Evolutionary conservation across 163 green algal genomes (phyloP).

Genomic region (Trebouxia gelatinosa): DNA sequence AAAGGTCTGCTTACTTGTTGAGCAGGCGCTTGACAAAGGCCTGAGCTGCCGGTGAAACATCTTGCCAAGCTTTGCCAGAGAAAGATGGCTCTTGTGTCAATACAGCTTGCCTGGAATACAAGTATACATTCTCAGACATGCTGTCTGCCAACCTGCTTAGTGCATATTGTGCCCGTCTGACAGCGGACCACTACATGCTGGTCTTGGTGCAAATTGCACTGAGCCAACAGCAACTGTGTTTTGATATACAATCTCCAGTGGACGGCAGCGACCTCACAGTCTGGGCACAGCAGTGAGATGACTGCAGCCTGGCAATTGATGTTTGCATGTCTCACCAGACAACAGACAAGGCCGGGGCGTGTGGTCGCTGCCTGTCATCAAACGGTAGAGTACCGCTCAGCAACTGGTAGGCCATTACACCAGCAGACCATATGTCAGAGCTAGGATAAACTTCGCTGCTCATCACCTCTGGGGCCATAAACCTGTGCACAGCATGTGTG

Average conservation of each 20-base stretch:
- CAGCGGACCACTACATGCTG: too few relatives aligned
- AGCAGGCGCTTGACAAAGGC: constrained; percentile 80
- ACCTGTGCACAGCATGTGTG: too few relatives aligned
- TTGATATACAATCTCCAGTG: not conserved
- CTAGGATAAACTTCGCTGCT: constrained; percentile 68
- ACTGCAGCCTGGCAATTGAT: not conserved
- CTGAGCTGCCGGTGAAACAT: constrained; percentile 79
- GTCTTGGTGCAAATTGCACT: too few relatives aligned
- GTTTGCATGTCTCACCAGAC: constrained; percentile 46
- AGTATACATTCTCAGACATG: too few relatives aligned
- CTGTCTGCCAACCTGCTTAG: too few relatives aligned
- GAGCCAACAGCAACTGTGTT: not conserved
- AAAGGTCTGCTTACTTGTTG: constrained; percentile 62
- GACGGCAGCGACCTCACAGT: not conserved
- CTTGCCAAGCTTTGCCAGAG: constrained; percentile 58
- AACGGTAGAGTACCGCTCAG: constrained; percentile 83
- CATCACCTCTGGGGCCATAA: constrained; percentile 82
- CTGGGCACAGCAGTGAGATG: not conserved
- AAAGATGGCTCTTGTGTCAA: constrained; percentile 78
- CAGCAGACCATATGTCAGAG: constrained; percentile 83
- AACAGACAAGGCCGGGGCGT: constrained; percentile 69
- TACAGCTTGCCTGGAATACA: constrained; percentile 67
- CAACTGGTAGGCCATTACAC: constrained; percentile 91
- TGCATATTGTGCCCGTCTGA: too few relatives aligned
- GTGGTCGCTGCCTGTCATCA: constrained; percentile 74